phyloP scores from a whole-genome alignment of 2,329 filamentous ascomycete genomes.

The Diaporthe velutina region DNA sequence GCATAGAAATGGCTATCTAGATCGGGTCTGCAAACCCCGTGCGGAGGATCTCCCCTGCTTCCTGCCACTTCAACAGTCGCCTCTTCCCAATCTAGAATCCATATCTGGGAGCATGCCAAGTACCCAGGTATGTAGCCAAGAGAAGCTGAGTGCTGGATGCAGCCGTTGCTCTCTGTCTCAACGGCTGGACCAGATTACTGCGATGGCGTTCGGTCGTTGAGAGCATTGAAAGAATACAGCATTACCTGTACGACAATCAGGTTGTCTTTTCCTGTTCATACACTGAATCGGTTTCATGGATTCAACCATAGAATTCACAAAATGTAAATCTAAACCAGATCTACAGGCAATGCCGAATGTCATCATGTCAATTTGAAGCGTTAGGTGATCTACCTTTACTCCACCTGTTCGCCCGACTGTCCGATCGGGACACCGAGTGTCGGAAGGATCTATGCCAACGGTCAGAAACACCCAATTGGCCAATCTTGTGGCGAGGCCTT shows the following conservation, averaged over 20 bases:
- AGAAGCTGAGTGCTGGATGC: not conserved
- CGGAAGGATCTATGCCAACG: not conserved
- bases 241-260: not conserved
- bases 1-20: not conserved
- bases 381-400: not conserved
- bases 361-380: not conserved
- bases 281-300: not conserved
- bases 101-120: not conserved
- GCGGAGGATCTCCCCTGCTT: not conserved
- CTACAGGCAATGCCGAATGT: not conserved
- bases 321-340: not conserved
- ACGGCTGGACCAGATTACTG: not conserved
- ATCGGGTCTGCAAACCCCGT: not conserved
- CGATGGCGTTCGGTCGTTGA: not conserved
- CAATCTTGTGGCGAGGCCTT: not conserved
- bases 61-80: not conserved
- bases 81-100: not conserved
- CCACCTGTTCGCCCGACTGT: constrained; percentile 2
- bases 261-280: too few species aligned
- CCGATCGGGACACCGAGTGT: not conserved
- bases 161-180: not conserved
- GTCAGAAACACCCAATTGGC: not conserved
- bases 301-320: not conserved
- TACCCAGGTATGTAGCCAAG: not conserved
- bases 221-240: not conserved